Base-by-base conservation (phyloP, 2,329 filamentous ascomycete genomes). In the Tolypocladium pustulatum region DNA sequence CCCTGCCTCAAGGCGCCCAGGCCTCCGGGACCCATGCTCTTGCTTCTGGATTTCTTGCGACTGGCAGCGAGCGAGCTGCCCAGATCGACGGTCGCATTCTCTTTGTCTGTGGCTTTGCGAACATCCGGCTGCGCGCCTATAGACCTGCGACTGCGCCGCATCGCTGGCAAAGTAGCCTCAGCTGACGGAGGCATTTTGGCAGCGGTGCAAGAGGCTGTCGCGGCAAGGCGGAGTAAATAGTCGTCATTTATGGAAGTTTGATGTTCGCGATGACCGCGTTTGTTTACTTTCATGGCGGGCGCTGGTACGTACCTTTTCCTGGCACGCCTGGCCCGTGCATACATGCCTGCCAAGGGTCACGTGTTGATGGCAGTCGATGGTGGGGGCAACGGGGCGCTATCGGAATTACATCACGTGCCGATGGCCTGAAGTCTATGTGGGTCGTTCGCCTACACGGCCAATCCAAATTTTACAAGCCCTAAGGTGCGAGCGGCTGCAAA, bases 1-100 rank as follows among this genome's bases (percentile, higher is more conserved):
- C 82, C 83, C 68, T 87, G 82, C 71, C 88, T 91, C 58, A 95
- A 79, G 59, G 88, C 87, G 77, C 95, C 91, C 53, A 96, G 75
- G 32, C 92, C 91, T 56, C 93, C 94, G 20, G 94, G 93, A 2
- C 94, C 94, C 65, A 99, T 87, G 75, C 93, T 97, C 78, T 97
- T 97, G 75, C 93, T 97, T 64, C 94, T 86, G 60, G 88, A 89
- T 75, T 91, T 93, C 75, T 81, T 82, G 62, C 81, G 77, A 68
- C 72, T 79, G 60, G 76, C 77, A 36, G 76, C 78, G 64, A 79
- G 68, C 59, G 77, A 74, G 63, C 81, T 79, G 61, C 78, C 81
- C 59, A 88, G 72, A 64, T 90, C 86, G 51, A 86, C 75, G 3
- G 87, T 89, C 68, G 83, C 81, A 78, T 95, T 95, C 70, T 95